These are phyloP conservation scores for Pseudopediastrum boryanum DNA, from an alignment of 139 green algal species.

Conservation along the genomic window DNA sequence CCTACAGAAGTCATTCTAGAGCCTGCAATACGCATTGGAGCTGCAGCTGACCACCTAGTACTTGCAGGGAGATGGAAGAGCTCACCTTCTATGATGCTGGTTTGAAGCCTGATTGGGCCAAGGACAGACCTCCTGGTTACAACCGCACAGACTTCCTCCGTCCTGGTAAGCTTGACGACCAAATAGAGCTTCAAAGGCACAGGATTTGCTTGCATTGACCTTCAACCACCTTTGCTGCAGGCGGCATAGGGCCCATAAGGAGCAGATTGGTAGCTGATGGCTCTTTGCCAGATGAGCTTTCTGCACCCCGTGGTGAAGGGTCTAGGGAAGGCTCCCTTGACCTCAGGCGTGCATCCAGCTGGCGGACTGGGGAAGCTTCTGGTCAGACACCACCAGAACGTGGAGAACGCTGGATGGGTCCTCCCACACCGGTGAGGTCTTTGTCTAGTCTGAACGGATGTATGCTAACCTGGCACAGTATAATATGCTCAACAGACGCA, in stretches of 20 bases:
- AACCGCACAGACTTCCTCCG: conserved; percentile 29
- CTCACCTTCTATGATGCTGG: conserved; percentile 39
- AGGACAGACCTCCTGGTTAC: conserved; percentile 13
- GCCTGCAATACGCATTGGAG: too few relatives aligned
- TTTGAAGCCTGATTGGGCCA: conserved; percentile 36
- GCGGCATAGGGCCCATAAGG: conserved; percentile 21
- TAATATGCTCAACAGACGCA: background rate
- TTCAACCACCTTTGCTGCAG: background rate
- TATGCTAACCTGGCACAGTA: background rate
- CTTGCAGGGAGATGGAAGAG: conserved; percentile 36
- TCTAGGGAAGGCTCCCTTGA: background rate
- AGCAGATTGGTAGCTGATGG: conserved; percentile 36
- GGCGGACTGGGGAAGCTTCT: conserved; percentile 13
- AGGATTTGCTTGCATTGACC: background rate
- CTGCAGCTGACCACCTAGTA: background rate
- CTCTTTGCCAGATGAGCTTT: conserved; percentile 36
- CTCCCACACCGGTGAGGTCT: conserved; percentile 23
- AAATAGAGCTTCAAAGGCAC: background rate
- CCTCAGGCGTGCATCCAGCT: conserved; percentile 28
- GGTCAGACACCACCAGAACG: background rate
- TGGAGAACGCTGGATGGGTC: conserved; percentile 28
- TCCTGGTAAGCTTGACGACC: conserved; percentile 8
- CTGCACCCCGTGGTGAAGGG: background rate
- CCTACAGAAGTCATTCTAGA: too few relatives aligned
- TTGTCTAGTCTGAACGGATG: background rate